Base-by-base conservation (phyloP, 805 yeast species). In the Yarrowia sp. region DNA sequence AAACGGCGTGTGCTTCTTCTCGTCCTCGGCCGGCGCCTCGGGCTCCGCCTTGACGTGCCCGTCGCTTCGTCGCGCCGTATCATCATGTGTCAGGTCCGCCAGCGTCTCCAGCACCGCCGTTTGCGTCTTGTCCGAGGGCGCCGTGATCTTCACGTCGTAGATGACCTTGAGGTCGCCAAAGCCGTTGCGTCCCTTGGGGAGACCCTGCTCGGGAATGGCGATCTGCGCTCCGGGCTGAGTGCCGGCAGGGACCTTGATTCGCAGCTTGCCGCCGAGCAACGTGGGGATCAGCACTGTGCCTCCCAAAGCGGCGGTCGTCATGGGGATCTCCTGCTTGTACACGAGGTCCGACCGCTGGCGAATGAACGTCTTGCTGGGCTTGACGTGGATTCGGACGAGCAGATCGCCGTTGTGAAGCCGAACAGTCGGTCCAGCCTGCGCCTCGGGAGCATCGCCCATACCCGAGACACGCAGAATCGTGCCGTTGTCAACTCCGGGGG, bases 281-380 rank as follows among this genome's bases (percentile, higher is more conserved):
- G 99, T 93, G 32, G 98, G 98, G n/a, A 94, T 83, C 53, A 87
- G 84, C 21, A 94, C 81, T 46, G 83, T 84, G 36, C 99, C 99
- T 64, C 99, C 99, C 46, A 94, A 78, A 0, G 97, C 91, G 1
- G 99, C 99, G 0, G 99, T 94, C 1, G 99, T 94, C 84, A 90
- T 88, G 51, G 94, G 88, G 59, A 94, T 84, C 44, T 84, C 83
- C 49, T 85, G 83, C 25, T 80, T 78, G 69, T 84, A 81, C 63
- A 87, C 72, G 63, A 94, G 80, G 68, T 89, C 86, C 66, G 83
- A 81, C 33, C 87, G 86, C 32, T 78, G 78, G 55, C 97, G 81
- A 27, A 78, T 76, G 74, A 92, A 94, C 29, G 77, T 74, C 35
- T 85, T 80, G 72, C 94, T 97, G 29, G 85, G 85, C 67, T 81